Evolutionary conservation across 2,329 filamentous ascomycete genomes (phyloP), one percentile per base, ranked within the genome.

Genomic region (Grosmannia huntii): DNA sequence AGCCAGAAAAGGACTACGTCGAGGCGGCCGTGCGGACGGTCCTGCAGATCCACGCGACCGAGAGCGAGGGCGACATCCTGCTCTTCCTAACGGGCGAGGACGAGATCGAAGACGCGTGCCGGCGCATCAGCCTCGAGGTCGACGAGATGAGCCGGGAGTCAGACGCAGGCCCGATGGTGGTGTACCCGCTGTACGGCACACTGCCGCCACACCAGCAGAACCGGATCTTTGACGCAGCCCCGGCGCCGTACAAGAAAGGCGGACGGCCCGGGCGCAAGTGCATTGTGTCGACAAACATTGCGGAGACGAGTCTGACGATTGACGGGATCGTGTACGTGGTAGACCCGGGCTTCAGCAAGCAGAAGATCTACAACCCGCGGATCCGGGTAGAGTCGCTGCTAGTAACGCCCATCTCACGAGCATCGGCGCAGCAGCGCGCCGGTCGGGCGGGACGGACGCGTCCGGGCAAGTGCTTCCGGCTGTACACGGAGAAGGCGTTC

Each of bases 321-420:
- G 94, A 99, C 68, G 94, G 94, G 69, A 99, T 99, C 63, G 94
- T 99, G 41, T 99, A 96, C 68, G 94, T 99, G 38, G 92, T 99
- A n/a, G 94, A 99, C 68, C 92, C 94, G 2, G 94, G 94, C 41
- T 99, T 99, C 76, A 96, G 90, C 75, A 99, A 99, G 76, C 94
- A 99, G 68, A 99, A 97, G 74, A 94, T 97, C 62, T 99, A 97
- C 78, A 97, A 99, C 72, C 92, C 94, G 25, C 85, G 94, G 61
- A 95, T 96, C 66, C 85, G 94, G 71, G 91, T 99, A 63, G 94
- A 99, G 73, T 97, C 94, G 1, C 80, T 99, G 9, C 79, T 99
- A n/a, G 92, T 99, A 5, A 96, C 94, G 3, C 91, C 94, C 25
- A 97, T 99, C 65, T 97, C 91, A 60, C 97, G 96, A 72, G 94